phyloP scores from a whole-genome alignment of 805 yeast species.

The Barnettozyma californica region DNA sequence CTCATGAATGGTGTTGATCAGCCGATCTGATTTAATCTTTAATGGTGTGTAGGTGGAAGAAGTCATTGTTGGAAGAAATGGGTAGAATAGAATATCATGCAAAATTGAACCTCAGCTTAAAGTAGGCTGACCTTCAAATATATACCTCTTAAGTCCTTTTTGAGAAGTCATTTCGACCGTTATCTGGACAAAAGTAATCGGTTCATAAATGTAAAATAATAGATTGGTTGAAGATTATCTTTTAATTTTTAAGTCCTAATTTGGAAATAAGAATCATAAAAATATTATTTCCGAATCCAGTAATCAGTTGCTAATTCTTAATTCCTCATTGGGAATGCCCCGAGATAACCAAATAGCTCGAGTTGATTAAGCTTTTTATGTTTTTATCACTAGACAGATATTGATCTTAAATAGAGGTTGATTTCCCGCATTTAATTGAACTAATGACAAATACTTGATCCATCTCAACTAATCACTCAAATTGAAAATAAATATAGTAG shows the following conservation, averaged over 20 bases:
- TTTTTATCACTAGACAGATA: neutral
- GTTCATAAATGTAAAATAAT: neutral
- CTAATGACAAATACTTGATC: neutral
- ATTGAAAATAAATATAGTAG: neutral
- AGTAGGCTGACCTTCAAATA: conserved; percentile 3
- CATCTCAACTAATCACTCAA: neutral
- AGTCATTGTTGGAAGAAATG: conserved; percentile 1
- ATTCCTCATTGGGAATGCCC: neutral
- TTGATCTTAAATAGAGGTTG: neutral
- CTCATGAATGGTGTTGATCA: conserved; percentile 54
- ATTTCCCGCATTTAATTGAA: neutral
- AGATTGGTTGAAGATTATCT: neutral
- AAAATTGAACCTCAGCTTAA: neutral
- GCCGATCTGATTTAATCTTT: conserved; percentile 34
- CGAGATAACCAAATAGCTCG: neutral
- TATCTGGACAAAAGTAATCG: neutral
- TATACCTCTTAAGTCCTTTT: neutral
- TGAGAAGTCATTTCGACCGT: neutral
- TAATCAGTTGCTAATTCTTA: neutral
- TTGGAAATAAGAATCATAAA: neutral
- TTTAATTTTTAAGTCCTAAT: neutral
- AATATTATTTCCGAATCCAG: neutral
- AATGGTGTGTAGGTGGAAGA: conserved; percentile 12
- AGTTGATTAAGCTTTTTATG: neutral
- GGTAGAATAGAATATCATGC: neutral